phyloP scores from a whole-genome alignment of 1,284 basidiomycete genomes.

The Cryptococcus sp. region DNA sequence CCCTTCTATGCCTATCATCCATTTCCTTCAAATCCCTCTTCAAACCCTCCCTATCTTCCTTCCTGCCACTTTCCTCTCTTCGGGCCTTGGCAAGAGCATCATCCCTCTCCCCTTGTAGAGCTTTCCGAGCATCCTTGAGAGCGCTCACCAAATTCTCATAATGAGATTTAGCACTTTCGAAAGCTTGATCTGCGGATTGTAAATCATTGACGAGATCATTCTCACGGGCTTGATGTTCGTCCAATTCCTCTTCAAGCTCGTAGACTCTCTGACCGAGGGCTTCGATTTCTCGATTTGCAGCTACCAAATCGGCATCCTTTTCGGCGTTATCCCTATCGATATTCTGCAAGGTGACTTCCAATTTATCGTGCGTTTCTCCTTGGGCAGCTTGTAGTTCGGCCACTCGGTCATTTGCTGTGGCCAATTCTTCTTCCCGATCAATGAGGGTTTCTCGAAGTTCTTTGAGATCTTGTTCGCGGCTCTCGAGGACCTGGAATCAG shows the following conservation, averaged over 20 bases:
- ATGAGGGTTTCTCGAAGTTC: constrained; percentile 29
- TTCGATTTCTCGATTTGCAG: constrained; percentile 68
- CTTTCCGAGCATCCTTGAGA: constrained; percentile 65
- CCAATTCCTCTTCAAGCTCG: constrained; percentile 56
- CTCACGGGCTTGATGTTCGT: constrained; percentile 57
- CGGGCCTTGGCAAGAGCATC: constrained; percentile 65
- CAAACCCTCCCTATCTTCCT: constrained; percentile 38
- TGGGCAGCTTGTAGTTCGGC: constrained; percentile 39
- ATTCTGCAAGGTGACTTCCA: constrained; percentile 40
- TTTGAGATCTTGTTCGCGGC: constrained; percentile 37
- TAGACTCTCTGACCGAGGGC: constrained; percentile 49
- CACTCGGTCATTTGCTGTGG: constrained; percentile 28
- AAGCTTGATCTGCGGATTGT: constrained; percentile 54
- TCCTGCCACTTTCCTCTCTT: constrained; percentile 49
- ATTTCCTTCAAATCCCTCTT: constrained; percentile 48
- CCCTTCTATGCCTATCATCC: constrained; percentile 44
- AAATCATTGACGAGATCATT: constrained; percentile 53
- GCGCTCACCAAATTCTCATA: constrained; percentile 66
- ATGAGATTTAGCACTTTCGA: constrained; percentile 64
- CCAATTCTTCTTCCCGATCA: constrained; percentile 38
- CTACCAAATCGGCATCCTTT: constrained; percentile 45
- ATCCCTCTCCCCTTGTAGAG: constrained; percentile 53
- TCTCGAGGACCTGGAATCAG: constrained; percentile 23
- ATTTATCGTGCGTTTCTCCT: constrained; percentile 40
- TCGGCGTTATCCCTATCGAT: constrained; percentile 44